Conservation (phyloP, 2,329 filamentous ascomycete genomes). For the Exophiala alcalophila region DNA sequence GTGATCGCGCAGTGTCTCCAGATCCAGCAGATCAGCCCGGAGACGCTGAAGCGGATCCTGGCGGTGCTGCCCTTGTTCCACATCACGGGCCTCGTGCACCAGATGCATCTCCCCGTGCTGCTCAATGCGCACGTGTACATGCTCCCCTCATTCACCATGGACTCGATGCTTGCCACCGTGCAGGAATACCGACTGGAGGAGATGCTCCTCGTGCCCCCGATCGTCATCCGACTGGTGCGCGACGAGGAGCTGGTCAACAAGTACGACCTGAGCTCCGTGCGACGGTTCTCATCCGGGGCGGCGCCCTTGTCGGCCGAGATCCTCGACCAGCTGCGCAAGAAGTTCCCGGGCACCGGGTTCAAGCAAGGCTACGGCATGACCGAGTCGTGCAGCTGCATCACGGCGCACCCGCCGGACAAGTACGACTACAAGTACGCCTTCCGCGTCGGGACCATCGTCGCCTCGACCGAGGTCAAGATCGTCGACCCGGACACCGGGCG, state of each 20-base stretch:
- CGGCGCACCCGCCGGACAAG: constrained; percentile 56
- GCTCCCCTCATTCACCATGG: constrained; percentile 63
- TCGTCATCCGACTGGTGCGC: constrained; percentile 59
- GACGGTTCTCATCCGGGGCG: constrained; percentile 58
- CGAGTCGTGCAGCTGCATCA: constrained; percentile 62
- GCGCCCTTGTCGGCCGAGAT: constrained; percentile 59
- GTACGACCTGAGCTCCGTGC: constrained; percentile 57
- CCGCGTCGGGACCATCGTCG: constrained; percentile 45
- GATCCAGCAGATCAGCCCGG: constrained; percentile 52
- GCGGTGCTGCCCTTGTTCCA: constrained; percentile 61
- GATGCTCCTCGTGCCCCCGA: constrained; percentile 58
- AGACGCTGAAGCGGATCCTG: constrained; percentile 51
- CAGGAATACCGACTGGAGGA: constrained; percentile 54
- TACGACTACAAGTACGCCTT: constrained; percentile 59
- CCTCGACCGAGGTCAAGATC: constrained; percentile 59
- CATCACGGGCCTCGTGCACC: constrained; percentile 62
- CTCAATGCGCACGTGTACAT: constrained; percentile 66
- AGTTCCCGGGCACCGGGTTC: constrained; percentile 59
- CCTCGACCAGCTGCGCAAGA: constrained; percentile 53
- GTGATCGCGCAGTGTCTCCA: constrained; percentile 62
- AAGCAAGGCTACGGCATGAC: constrained; percentile 70
- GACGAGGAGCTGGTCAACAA: constrained; percentile 50
- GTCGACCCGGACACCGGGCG: constrained; percentile 50
- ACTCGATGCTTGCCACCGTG: constrained; percentile 54
- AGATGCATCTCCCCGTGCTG: constrained; percentile 60